A percentile compares a stretch with the other conserved stretches of the same genome.
Evolutionary conservation across 2,329 filamentous ascomycete genomes (phyloP).

Genomic region (Colletotrichum shisoi): DNA sequence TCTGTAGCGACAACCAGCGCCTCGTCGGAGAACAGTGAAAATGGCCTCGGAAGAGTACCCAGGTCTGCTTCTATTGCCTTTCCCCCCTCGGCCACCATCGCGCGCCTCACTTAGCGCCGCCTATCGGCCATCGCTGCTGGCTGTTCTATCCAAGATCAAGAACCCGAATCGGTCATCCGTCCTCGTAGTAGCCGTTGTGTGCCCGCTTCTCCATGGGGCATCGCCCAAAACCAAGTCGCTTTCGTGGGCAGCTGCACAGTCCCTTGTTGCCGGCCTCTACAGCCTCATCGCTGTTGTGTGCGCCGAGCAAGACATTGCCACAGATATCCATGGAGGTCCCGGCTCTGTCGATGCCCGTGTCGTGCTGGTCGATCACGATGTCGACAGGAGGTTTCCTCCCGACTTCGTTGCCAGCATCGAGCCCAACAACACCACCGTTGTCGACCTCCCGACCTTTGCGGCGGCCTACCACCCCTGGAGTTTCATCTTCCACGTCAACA

Average conservation of each 20-base stretch:
- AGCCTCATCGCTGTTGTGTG: conserved; percentile 78
- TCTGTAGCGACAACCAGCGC: background rate
- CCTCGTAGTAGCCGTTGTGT: conserved; percentile 66
- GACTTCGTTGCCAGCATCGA: conserved; percentile 52
- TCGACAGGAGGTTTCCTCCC: conserved; percentile 45
- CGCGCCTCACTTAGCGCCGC: conserved; percentile 62
- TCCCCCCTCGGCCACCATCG: conserved; percentile 65
- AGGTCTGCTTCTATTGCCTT: conserved; percentile 69
- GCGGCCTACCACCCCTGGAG: conserved; percentile 67
- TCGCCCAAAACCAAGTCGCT: conserved; percentile 60
- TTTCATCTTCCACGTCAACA: conserved; percentile 70
- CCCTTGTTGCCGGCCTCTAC: conserved; percentile 79
- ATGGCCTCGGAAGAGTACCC: conserved; percentile 45
- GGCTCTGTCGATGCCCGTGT: conserved; percentile 80
- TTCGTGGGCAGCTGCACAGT: conserved; percentile 73
- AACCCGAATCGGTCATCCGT: conserved; percentile 48
- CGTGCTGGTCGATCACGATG: conserved; percentile 72
- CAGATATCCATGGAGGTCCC: conserved; percentile 61
- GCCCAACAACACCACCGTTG: conserved; percentile 56
- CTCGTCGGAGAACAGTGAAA: background rate
- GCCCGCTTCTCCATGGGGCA: conserved; percentile 65
- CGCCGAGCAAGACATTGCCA: conserved; percentile 67
- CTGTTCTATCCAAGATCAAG: conserved; percentile 61
- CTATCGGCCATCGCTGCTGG: conserved; percentile 66
- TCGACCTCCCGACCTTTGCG: conserved; percentile 62